Conservation (phyloP, 2,329 filamentous ascomycete species). For the Beauveria brongniartii region DNA sequence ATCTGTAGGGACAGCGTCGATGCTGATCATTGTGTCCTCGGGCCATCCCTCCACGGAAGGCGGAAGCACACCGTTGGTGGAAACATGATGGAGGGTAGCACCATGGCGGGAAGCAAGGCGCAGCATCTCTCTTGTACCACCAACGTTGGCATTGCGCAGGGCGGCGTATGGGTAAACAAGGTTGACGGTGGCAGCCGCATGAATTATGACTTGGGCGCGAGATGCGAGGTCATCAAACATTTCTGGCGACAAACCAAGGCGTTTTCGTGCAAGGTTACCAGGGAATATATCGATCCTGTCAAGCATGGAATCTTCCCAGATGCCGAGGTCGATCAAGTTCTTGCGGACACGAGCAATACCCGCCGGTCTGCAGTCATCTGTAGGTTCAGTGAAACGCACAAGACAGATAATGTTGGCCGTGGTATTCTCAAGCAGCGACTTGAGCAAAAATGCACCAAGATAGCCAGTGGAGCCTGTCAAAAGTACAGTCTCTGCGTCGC, state of each 20-base stretch:
- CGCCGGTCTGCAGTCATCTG: constrained; percentile 53
- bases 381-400: constrained; percentile 62
- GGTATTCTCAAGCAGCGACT: constrained; percentile 58
- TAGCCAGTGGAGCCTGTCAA: constrained; percentile 72
- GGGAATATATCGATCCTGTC: constrained; percentile 70
- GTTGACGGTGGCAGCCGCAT: constrained; percentile 72
- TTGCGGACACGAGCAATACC: constrained; percentile 66
- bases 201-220: constrained; percentile 64
- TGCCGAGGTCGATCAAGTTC: constrained; percentile 68
- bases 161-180: constrained; percentile 76
- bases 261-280: constrained; percentile 61
- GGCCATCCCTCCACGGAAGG: constrained; percentile 62
- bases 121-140: constrained; percentile 69
- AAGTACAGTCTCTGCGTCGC: constrained; percentile 59
- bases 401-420: constrained; percentile 64
- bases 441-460: constrained; percentile 65
- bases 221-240: constrained; percentile 57
- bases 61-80: constrained; percentile 72
- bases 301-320: constrained; percentile 70
- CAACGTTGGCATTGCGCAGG: constrained; percentile 64
- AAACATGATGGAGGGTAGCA: constrained; percentile 70
- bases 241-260: constrained; percentile 59
- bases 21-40: constrained; percentile 58
- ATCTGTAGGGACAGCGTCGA: constrained; percentile 61
- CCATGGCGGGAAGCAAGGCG: constrained; percentile 59